These are phyloP conservation scores for Pueraria montana DNA, from an alignment of 306 rosid species.

Conservation along the genomic window DNA sequence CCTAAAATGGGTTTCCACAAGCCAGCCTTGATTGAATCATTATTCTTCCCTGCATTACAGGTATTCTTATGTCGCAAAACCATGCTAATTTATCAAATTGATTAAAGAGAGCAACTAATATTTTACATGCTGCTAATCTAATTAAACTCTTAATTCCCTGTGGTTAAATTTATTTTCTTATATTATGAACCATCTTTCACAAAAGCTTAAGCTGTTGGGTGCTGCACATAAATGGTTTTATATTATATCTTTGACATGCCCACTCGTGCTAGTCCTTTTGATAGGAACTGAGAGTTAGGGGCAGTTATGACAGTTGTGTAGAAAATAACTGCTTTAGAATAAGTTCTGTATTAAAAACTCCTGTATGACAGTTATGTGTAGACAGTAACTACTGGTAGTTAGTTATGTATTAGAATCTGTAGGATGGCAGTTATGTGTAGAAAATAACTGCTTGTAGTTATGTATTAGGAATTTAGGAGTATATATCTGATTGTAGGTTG, in stretches of 20 bases:
- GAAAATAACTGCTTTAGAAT: no score
- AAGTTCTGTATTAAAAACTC: no score
- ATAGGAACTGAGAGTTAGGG: no score
- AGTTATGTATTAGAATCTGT: no score
- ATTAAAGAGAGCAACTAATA: not conserved
- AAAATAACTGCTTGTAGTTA: no score
- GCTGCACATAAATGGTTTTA: conserved; percentile 1
- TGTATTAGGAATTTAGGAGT: no score
- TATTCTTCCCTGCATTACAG: conserved; percentile 95
- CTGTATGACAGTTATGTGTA: no score
- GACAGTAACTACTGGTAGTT: no score
- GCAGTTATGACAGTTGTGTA: no score
- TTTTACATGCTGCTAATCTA: conserved; percentile 17
- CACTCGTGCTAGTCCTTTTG: not conserved
- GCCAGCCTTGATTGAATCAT: conserved; percentile 90
- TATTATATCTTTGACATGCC: not conserved
- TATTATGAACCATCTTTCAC: not conserved
- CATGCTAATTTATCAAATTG: conserved; percentile 9
- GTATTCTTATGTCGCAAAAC: conserved; percentile 53
- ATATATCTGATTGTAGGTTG: no score
- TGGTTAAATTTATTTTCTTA: not conserved
- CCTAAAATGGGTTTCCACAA: conserved; percentile 82
- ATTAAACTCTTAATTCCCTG: conserved; percentile 3
- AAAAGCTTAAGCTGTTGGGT: not conserved
- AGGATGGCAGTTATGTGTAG: no score